phyloP scores from a whole-genome alignment of 78 protist species.

The Tieghemostelium lacteum region DNA sequence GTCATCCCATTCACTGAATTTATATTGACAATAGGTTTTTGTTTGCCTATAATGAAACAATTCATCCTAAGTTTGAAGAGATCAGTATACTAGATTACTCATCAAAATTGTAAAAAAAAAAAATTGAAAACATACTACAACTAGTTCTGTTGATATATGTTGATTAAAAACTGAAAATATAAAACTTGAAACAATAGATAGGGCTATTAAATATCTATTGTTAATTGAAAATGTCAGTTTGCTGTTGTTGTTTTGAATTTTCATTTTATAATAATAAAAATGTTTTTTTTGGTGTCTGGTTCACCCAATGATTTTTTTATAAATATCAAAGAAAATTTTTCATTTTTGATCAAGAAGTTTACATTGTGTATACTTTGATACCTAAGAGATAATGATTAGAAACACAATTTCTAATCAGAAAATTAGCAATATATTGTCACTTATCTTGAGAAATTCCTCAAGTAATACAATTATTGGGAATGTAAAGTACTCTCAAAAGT shows the following conservation, averaged over 20 bases:
- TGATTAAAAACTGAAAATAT: not conserved
- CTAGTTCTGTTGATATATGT: constrained; percentile 5
- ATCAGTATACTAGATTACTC: too few species aligned
- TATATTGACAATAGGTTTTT: constrained; percentile 10
- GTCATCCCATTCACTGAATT: constrained; percentile 47
- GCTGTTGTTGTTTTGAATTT: not conserved
- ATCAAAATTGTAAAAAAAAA: not conserved
- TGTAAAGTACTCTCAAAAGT: too few species aligned
- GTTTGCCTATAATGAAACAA: constrained; percentile 64
- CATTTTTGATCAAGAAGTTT: too few species aligned
- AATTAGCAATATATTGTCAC: too few species aligned
- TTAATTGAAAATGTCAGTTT: not conserved
- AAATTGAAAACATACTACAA: constrained; percentile 19
- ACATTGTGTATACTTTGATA: too few species aligned
- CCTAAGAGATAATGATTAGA: too few species aligned
- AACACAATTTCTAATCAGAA: too few species aligned
- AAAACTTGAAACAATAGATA: not conserved
- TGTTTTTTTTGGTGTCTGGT: not conserved
- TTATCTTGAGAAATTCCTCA: too few species aligned
- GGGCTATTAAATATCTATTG: not conserved
- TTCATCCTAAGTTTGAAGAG: constrained; percentile 27
- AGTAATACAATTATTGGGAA: too few species aligned
- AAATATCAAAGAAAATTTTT: too few species aligned
- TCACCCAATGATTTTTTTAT: not conserved
- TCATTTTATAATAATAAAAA: not conserved